Evolutionary conservation across 495 filamentous ascomycete species (phyloP), one percentile per base, ranked within the genome.

Genomic region (Evansstolkia leycettana): DNA sequence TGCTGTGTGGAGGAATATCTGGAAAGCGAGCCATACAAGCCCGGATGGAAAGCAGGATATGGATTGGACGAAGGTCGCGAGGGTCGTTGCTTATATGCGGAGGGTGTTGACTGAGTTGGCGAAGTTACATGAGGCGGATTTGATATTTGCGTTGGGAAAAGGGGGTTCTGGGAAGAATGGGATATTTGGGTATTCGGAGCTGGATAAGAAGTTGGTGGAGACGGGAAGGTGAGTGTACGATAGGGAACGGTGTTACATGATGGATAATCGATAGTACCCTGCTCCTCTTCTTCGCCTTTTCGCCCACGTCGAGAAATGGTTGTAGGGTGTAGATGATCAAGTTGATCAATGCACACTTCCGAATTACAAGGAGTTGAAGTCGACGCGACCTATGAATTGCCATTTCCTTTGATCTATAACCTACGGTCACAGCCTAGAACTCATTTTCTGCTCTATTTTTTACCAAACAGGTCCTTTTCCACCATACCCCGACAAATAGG

Each of bases 1-100:
- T 18, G 90, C 92, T 9, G 67, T 96, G 19, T 98, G 90, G 90
- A 73, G 89, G 45, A 98, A 98, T 55, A 44, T 96, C 27, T 94
- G 82, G 62, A 83, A 85, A 61, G 84, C 73, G 9, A 64, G 63
- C 18, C 41, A 52, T 15, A 54, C 45, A 10, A 57, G 45, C 2
- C 48, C 60, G 2, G 56, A 62, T 43, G 58, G 56, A 1, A 34
- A 53, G 3, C 68, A 72, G 31, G 78, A 85, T 26, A 64, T 86
- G 15, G 82, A 95, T 54, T 61, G 78, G 52, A 64, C 69, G 31
- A 62, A 69, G 32, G 51, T 96, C 38, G 87, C 83, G 1, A 64
- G 70, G 39, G 71, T 93, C 24, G 82, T 88, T 11, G 72, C 70
- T 27, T 94, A 84, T 66, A 78, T 94, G 67, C 68, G 88, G 12